Evolutionary conservation across 2,329 filamentous ascomycete genomes (phyloP), one percentile per base, ranked within the genome.

Genomic region (Mollisiaceae sp.): DNA sequence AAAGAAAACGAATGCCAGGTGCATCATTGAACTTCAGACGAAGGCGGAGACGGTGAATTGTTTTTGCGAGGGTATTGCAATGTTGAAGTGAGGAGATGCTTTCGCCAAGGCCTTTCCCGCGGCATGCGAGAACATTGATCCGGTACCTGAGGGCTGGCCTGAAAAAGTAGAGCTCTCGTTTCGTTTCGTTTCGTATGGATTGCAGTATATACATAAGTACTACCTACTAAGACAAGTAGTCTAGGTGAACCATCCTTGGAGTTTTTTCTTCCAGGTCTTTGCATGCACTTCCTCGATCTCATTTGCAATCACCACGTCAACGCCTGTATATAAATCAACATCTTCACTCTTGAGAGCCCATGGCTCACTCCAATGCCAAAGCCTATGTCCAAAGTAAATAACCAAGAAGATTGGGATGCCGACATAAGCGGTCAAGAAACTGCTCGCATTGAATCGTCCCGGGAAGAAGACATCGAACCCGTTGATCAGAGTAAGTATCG

Each of bases 401-500:
- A 78, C 64, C 14, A 85, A 70, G 73, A 90, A 90, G 20, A 88
- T 82, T 0, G 86, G 86, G 58, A 90, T 85, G 9, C 87, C 87
- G n/a, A 89, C 82, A 71, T 91, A 91, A 0, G 86, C 82, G 0
- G 87, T 88, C 32, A 90, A 78, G 72, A 91, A 91, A 58, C 76
- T 80, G 22, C 79, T 80, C 0, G 81, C 81, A 12, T 80, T 82
- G 82, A 85, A 90, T 20, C 85, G 79, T 4, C 80, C 79, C 0
- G 85, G 83, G 75, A 86, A 88, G 74, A 91, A 91, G 2, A 87
- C 85, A 43, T 83, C 82, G 73, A 90, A 90, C 1, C 88, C 89
- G 66, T 89, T 90, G 73, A 89, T 81, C 1, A 90, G 75, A 2
- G 79, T 78, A 20, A 90, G 78, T 60, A 87, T 78, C 0, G 75